Conservation (phyloP, 208 protist genomes). For the Strigomonas culicis region DNA sequence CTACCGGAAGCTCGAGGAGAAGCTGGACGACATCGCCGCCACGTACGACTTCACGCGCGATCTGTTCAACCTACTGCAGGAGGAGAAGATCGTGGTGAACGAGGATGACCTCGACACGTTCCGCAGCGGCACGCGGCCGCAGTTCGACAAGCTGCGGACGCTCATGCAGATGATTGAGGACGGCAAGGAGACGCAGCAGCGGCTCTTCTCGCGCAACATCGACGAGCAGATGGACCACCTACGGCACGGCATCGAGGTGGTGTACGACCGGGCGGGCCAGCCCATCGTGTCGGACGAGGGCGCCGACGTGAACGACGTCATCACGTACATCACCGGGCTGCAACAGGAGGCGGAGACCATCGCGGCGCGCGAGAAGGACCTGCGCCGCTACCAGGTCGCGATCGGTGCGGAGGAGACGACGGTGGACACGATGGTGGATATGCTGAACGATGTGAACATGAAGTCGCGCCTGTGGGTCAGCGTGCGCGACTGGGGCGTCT, state of each 20-base stretch:
- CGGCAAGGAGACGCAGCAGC: constrained; percentile 84
- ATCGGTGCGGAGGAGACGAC: constrained; percentile 90
- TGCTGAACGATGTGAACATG: constrained; percentile 90
- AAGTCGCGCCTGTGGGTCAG: constrained; percentile 86
- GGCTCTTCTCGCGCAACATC: constrained; percentile 90
- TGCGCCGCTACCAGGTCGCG: constrained; percentile 83
- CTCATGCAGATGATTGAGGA: constrained; percentile 87
- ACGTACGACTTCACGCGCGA: constrained; percentile 91
- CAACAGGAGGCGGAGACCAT: constrained; percentile 80
- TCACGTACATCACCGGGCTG: constrained; percentile 78
- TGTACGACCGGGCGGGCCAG: constrained; percentile 84
- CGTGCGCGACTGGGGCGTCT: constrained; percentile 81
- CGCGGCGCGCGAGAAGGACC: constrained; percentile 81
- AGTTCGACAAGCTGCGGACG: constrained; percentile 92
- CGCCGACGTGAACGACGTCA: constrained; percentile 71
- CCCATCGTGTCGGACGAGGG: constrained; percentile 86
- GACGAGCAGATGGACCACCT: constrained; percentile 93
- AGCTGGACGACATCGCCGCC: constrained; percentile 75
- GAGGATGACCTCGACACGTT: constrained; percentile 91
- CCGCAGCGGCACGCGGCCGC: constrained; percentile 86
- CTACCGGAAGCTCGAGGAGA: constrained; percentile 68
- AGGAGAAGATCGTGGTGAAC: constrained; percentile 84
- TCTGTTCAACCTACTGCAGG: constrained; percentile 82
- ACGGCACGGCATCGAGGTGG: constrained; percentile 78
- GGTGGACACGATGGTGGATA: constrained; percentile 88